These are phyloP conservation scores for Rosellinia necatrix DNA, from an alignment of 2,329 filamentous ascomycete genomes.

Conservation along the genomic window DNA sequence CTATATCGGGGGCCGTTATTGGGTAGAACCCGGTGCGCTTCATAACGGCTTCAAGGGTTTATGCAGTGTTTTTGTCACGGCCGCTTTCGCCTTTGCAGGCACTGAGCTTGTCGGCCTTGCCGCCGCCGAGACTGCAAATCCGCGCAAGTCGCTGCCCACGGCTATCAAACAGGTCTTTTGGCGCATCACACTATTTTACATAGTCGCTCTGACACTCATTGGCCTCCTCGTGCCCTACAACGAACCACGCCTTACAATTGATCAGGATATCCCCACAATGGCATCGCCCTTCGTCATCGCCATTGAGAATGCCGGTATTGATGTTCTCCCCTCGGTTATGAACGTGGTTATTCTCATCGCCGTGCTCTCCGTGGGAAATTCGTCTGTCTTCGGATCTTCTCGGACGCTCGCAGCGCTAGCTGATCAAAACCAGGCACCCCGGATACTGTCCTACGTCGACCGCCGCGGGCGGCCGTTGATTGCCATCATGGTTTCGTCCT, in stretches of 20 bases:
- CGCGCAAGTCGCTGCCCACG: constrained; percentile 78
- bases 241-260: constrained; percentile 65
- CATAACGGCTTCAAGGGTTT: constrained; percentile 84
- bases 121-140: constrained; percentile 78
- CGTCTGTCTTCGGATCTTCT: constrained; percentile 87
- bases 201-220: constrained; percentile 79
- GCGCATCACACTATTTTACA: constrained; percentile 89
- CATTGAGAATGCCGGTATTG: constrained; percentile 79
- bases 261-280: constrained; percentile 61
- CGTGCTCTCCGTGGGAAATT: constrained; percentile 89
- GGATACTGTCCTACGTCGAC: constrained; percentile 79
- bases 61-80: constrained; percentile 76
- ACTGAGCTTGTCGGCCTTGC: constrained; percentile 78
- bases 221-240: constrained; percentile 80
- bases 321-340: constrained; percentile 83
- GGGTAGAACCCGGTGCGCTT: constrained; percentile 81
- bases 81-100: constrained; percentile 76
- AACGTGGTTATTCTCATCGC: constrained; percentile 93
- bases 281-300: constrained; percentile 94
- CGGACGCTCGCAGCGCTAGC: constrained; percentile 88
- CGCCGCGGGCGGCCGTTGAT: constrained; percentile 78
- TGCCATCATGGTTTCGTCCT: constrained; percentile 70
- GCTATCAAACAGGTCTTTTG: constrained; percentile 95
- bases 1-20: constrained; percentile 81
- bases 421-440: constrained; percentile 83